phyloP scores from a whole-genome alignment of 2,329 filamentous ascomycete genomes.

The Curvularia sp. region DNA sequence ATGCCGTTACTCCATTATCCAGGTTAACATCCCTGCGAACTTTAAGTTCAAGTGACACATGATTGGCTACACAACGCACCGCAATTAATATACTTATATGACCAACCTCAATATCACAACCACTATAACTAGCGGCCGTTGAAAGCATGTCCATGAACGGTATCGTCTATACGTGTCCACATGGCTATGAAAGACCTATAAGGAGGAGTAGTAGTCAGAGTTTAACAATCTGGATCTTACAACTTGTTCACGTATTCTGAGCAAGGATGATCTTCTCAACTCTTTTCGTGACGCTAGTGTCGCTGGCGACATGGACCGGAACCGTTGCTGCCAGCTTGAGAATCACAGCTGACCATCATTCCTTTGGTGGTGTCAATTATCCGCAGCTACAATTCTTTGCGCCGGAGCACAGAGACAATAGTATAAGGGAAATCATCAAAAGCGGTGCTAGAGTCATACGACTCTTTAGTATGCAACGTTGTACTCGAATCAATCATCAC shows the following conservation, averaged over 20 bases:
- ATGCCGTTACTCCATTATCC: constrained; percentile 15
- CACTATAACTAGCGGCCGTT: constrained; percentile 31
- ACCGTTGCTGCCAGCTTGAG: constrained; percentile 31
- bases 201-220: constrained; percentile 10
- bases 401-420: constrained; percentile 36
- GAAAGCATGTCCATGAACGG: constrained; percentile 37
- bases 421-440: constrained; percentile 41
- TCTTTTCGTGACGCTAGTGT: constrained; percentile 27
- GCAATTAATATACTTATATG: constrained; percentile 51
- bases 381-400: constrained; percentile 43
- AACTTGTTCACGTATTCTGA: constrained; percentile 16
- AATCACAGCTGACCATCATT: constrained; percentile 42
- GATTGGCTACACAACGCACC: constrained; percentile 36
- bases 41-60: neutral
- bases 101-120: constrained; percentile 43
- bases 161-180: constrained; percentile 46
- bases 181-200: constrained; percentile 34
- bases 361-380: constrained; percentile 48
- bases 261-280: constrained; percentile 36
- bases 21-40: constrained; percentile 11
- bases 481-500: neutral
- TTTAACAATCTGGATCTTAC: neutral
- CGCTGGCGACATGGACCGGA: constrained; percentile 22
- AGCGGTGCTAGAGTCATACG: constrained; percentile 44
- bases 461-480: constrained; percentile 39